Conservation (phyloP, 1,139 yeast genomes). For the Waltiozyma sp. region DNA sequence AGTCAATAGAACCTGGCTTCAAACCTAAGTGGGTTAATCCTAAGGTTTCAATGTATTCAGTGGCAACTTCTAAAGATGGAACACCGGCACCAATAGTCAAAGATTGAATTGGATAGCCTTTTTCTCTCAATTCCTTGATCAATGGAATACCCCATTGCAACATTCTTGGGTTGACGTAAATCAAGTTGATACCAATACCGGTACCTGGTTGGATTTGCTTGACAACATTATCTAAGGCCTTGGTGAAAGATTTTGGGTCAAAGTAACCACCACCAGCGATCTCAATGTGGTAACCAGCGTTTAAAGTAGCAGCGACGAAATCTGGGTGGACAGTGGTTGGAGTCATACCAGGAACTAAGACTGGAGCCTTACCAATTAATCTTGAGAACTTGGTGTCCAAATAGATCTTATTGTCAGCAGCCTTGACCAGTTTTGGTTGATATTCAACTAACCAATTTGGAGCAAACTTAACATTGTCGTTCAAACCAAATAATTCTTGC, state of each 20-base stretch:
- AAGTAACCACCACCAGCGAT: conserved; percentile 99
- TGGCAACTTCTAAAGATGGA: conserved; percentile 93
- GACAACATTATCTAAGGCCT: conserved; percentile 66
- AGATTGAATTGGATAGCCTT: conserved; percentile 93
- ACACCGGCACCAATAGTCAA: conserved; percentile 99
- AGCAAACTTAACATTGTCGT: conserved; percentile 62
- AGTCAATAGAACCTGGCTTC: conserved; percentile 96
- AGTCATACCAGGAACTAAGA: conserved; percentile 99
- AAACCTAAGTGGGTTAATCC: conserved; percentile 91
- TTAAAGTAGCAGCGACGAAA: conserved; percentile 84
- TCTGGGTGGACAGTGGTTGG: conserved; percentile 95
- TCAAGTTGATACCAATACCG: conserved; percentile 83
- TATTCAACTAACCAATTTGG: conserved; percentile 85
- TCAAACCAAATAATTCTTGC: conserved; percentile 81
- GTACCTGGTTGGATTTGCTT: conserved; percentile 65
- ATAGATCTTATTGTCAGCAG: conserved; percentile 56
- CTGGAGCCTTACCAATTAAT: conserved; percentile 88
- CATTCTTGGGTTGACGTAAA: conserved; percentile 95
- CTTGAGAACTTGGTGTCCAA: conserved; percentile 93
- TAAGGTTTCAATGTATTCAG: conserved; percentile 86
- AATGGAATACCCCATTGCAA: conserved; percentile 98
- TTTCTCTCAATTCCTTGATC: conserved; percentile 76
- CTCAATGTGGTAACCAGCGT: conserved; percentile 96
- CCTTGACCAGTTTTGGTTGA: conserved; percentile 76
- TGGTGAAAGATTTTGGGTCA: conserved; percentile 54